phyloP scores from a whole-genome alignment of 768 basidiomycete species.

The Boletellus ananas region DNA sequence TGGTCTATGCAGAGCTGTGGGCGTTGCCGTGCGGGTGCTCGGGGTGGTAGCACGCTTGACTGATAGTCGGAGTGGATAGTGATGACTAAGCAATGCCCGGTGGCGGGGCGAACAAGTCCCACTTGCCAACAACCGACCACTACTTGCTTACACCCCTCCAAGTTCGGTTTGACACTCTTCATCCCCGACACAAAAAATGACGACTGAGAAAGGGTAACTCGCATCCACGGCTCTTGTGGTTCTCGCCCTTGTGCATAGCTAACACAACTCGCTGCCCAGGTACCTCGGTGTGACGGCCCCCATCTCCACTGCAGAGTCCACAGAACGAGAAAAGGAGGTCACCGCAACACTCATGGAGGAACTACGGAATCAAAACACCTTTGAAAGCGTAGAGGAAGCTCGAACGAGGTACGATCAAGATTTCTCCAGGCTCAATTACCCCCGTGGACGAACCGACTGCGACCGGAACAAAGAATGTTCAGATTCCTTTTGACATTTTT shows the following conservation, averaged over 20 bases:
- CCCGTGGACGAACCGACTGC: constrained; percentile 1
- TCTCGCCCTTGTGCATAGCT: constrained; percentile 3
- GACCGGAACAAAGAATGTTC: constrained; percentile 13
- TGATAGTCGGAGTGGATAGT: neutral
- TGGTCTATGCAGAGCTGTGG: too few relatives aligned
- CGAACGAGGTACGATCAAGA: constrained; percentile 64
- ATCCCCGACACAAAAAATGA: constrained; percentile 28
- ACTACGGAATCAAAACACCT: constrained; percentile 77
- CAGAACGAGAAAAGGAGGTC: constrained; percentile 75
- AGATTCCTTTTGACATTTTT: constrained; percentile 20
- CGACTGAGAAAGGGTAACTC: constrained; percentile 41
- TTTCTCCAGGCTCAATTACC: constrained; percentile 5
- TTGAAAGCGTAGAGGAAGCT: constrained; percentile 87
- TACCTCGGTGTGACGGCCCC: constrained; percentile 83
- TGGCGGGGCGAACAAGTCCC: constrained; percentile 13
- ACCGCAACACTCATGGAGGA: constrained; percentile 88
- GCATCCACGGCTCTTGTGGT: constrained; percentile 5
- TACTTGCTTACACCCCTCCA: constrained; percentile 3
- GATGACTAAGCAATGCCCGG: constrained; percentile 24
- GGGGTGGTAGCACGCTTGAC: too few relatives aligned
- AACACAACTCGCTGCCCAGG: constrained; percentile 35
- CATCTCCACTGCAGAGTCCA: constrained; percentile 74
- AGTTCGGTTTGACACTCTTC: constrained; percentile 7
- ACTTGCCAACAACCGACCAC: constrained; percentile 16
- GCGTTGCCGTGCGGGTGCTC: too few relatives aligned